Conservation (phyloP, 495 filamentous ascomycete genomes). For the Penicillium angulare region DNA sequence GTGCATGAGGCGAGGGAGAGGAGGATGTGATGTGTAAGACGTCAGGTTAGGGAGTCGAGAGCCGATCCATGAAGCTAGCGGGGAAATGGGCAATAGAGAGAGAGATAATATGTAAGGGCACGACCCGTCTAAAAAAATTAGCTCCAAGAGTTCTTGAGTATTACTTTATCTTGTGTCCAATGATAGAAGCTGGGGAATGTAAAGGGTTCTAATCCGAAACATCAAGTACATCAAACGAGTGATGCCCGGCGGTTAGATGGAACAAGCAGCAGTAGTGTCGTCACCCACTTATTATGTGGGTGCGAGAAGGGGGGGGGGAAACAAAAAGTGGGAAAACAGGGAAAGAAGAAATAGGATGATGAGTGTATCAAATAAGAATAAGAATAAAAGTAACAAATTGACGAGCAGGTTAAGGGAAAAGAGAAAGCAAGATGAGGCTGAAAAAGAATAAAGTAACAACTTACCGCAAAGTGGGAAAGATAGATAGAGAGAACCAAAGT, state of each 20-base stretch:
- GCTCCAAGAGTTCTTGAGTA: background rate
- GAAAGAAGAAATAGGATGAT: background rate
- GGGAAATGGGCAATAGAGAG: background rate
- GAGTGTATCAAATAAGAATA: background rate
- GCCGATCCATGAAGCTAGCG: background rate
- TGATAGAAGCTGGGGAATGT: background rate
- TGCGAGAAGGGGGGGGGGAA: too few relatives aligned
- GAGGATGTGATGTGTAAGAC: slow-evolving; percentile 2
- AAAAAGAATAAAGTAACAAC: background rate
- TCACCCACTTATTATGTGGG: background rate
- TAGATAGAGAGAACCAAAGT: background rate
- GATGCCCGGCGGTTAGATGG: background rate
- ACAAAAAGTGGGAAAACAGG: background rate
- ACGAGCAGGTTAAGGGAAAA: background rate
- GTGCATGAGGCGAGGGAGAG: background rate
- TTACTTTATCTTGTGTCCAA: background rate
- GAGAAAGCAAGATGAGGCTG: slow-evolving; percentile 1
- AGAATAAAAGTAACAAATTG: background rate
- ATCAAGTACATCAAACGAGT: background rate
- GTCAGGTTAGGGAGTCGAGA: background rate
- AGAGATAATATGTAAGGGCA: background rate
- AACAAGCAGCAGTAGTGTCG: background rate
- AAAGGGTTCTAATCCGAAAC: background rate
- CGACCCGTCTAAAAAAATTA: background rate
- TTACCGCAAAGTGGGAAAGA: slow-evolving; percentile 3